Evolutionary conservation across 2,329 filamentous ascomycete species (phyloP).

Genomic region (Botrytis hyacinthi): DNA sequence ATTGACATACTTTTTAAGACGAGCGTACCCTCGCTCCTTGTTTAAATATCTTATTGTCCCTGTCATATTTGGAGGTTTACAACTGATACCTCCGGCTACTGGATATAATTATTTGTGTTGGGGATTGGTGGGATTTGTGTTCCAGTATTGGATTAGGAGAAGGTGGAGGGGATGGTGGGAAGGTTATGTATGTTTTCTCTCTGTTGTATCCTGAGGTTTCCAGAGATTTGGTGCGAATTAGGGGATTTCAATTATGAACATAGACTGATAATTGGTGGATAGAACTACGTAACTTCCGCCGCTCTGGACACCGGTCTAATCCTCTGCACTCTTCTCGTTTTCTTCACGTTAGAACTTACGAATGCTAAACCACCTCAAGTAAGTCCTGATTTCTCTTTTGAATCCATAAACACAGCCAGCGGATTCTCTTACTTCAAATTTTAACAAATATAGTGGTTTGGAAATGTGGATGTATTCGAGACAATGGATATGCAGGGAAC

Average conservation of each 20-base stretch:
- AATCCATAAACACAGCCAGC: neutral
- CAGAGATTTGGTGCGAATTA: rapidly evolving
- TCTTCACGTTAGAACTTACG: conserved; percentile 21
- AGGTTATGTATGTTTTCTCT: conserved; percentile 48
- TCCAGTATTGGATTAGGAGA: conserved; percentile 51
- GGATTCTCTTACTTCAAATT: neutral
- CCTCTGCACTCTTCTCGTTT: conserved; percentile 65
- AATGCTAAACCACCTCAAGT: neutral
- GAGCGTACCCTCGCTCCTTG: conserved; percentile 58
- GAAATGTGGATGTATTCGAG: neutral
- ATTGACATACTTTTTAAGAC: conserved; percentile 53
- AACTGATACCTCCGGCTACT: conserved; percentile 68
- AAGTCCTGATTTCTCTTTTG: neutral
- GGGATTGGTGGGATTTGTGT: conserved; percentile 57
- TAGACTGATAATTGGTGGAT: too few relatives aligned
- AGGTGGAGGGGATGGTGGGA: conserved; percentile 63
- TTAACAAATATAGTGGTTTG: neutral
- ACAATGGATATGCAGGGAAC: neutral
- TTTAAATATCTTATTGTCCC: conserved; percentile 67
- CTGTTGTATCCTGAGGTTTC: neutral
- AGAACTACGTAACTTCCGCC: conserved; percentile 57
- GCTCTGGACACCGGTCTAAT: conserved; percentile 68
- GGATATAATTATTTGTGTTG: conserved; percentile 44
- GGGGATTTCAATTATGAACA: neutral
- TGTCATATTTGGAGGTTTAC: conserved; percentile 64